phyloP scores from a whole-genome alignment of 108 stramenopile genomes.

The Skeletonema menzelii region DNA sequence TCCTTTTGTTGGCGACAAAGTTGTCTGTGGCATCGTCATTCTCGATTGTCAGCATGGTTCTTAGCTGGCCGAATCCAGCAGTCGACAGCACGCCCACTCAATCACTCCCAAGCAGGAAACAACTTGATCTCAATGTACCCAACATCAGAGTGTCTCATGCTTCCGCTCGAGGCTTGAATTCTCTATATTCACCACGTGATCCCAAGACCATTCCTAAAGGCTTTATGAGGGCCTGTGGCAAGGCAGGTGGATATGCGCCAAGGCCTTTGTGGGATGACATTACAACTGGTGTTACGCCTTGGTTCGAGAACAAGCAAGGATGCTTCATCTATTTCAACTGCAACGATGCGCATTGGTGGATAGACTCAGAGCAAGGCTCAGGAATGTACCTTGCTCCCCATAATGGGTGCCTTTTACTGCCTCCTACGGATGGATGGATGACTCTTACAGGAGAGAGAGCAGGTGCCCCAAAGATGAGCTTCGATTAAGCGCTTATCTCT shows the following conservation, averaged over 20 bases:
- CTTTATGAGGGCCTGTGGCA: slow-evolving; percentile 30
- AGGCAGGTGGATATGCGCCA: slow-evolving; percentile 39
- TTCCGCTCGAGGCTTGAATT: slow-evolving; percentile 15
- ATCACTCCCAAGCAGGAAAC: background rate
- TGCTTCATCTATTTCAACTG: slow-evolving; percentile 36
- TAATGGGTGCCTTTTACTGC: slow-evolving; percentile 28
- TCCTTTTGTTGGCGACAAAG: background rate
- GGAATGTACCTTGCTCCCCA: slow-evolving; percentile 34
- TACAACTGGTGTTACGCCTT: slow-evolving; percentile 36
- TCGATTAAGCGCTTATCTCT: slow-evolving; percentile 12
- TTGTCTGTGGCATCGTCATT: background rate
- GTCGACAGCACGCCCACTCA: background rate
- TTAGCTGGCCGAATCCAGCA: background rate
- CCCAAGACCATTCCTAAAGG: slow-evolving; percentile 28
- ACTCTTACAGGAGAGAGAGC: slow-evolving; percentile 20
- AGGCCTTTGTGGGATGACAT: slow-evolving; percentile 29
- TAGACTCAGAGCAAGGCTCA: slow-evolving; percentile 16
- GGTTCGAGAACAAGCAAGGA: slow-evolving; percentile 29
- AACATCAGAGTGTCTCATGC: slow-evolving; percentile 13
- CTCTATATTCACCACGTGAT: slow-evolving; percentile 23
- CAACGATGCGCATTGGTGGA: slow-evolving; percentile 32
- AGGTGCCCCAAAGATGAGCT: slow-evolving; percentile 31
- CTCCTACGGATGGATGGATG: slow-evolving; percentile 31
- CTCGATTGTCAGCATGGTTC: background rate
- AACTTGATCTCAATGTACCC: slow-evolving; percentile 4